A percentile compares a stretch with the other conserved stretches of the same genome.
Conservation (phyloP, 164 flowering plant species). For the Paratinospora sagittata region DNA sequence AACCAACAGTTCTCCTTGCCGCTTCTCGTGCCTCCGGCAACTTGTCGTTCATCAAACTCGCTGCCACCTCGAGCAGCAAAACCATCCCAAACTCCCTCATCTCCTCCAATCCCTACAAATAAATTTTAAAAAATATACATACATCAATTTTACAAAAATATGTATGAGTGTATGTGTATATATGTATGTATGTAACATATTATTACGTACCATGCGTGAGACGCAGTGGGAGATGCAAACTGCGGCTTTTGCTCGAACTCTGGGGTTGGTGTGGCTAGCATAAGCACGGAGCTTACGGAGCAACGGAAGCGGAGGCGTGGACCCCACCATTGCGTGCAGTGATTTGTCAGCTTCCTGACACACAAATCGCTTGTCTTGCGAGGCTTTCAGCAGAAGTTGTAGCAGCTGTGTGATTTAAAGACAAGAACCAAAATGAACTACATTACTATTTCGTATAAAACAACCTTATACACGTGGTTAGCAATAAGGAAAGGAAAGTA, state of each 20-base stretch:
- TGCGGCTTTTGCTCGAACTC: constrained; percentile 83
- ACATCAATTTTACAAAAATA: too few species aligned
- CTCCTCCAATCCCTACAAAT: constrained; percentile 56
- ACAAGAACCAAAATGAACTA: too few species aligned
- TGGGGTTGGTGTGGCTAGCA: constrained; percentile 51
- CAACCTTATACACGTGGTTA: too few species aligned
- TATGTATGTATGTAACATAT: too few species aligned
- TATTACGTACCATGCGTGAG: constrained; percentile 62
- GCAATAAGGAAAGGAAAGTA: too few species aligned
- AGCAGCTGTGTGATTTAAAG: too few species aligned
- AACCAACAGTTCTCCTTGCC: constrained; percentile 51
- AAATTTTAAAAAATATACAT: too few species aligned
- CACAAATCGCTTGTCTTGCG: constrained; percentile 88
- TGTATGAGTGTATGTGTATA: too few species aligned
- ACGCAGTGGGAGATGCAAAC: constrained; percentile 57
- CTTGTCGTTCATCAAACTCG: constrained; percentile 63
- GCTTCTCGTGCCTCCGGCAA: constrained; percentile 92
- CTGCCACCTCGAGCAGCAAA: constrained; percentile 42
- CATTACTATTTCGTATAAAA: too few species aligned
- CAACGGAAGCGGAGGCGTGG: constrained; percentile 56
- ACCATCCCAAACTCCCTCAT: constrained; percentile 66
- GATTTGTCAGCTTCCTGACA: constrained; percentile 87
- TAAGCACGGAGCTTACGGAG: constrained; percentile 53
- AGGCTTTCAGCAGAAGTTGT: constrained; percentile 80
- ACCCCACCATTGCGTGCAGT: constrained; percentile 50